Evolutionary conservation across 75 land plant genomes (phyloP), one percentile per base, ranked within the genome.

Genomic region (Pinus taeda): DNA sequence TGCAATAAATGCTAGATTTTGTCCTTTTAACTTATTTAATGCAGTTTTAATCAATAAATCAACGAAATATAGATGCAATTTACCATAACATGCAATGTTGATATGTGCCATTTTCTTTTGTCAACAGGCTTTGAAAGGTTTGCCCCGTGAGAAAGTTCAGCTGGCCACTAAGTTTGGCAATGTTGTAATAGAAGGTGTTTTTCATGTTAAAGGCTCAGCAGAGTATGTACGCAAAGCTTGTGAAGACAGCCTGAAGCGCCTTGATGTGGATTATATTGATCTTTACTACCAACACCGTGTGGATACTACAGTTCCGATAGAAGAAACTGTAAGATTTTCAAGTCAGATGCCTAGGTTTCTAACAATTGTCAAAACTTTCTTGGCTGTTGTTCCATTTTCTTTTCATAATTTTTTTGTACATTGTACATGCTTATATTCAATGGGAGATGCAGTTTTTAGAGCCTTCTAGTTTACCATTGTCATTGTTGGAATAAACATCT

Each of bases 251-350:
- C 75, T 93, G 42, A 80, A 86, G 78, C 91, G 93, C 1, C 91
- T 90, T 71, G 93, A 71, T 64, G 91, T 93, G 58, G 89, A 91
- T 5, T 93, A 91, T 66, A 92, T 92, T 66, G 95, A 92, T 80
- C 81, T 92, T 29, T 92, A 88, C 70, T 90, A 88, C 78, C 86
- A 82, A 66, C 95, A 93, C 66, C 80, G 95, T 5, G 79, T 93
- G 62, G 95, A 90, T 63, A 75, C 83, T 29, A 60, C 86, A 77
- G 87, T 93, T n/a, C 93, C 95, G 9, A 93, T 93, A 65, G 95
- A 93, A 75, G 89, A 80, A 17, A 93, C 95, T 37, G 95, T 88
- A 78, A 77, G 88, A 74, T 65, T 49, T 75, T 36, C 60, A 77
- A 37, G 3, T 69, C 1, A 42, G 55, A 66, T 69, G 22, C 53